Base-by-base conservation (phyloP, 2,329 filamentous ascomycete species). In the Hypoxylon sp. region DNA sequence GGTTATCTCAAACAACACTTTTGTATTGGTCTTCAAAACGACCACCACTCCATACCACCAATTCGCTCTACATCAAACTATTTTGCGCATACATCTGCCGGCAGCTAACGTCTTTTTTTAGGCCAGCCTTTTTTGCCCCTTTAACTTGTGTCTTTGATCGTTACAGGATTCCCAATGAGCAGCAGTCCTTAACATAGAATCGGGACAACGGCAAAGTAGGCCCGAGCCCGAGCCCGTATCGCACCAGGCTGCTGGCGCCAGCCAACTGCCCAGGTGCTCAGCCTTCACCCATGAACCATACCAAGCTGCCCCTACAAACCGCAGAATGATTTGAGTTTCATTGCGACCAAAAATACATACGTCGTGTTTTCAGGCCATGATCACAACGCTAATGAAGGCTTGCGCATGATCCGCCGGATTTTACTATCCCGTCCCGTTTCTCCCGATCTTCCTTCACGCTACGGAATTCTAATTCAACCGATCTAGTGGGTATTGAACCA, bases 211-310 rank as follows among this genome's bases (percentile, higher is more conserved):
- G 42, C 10, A 20, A 20, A 63, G 55, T 64, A 71, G 64, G 58
- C 25, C 63, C 69, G 63, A 69, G 62, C 60, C 53, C 42, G 31
- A 69, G 62, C 60, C 53, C 42, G 31, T 49, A 42, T 48, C 44
- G 50, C 50, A 48, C 46, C 42, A 44, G 22, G 40, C 14, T 54
- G 69, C 53, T 72, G 69, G 69, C 69, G 69, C 66, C 66, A 70
- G 66, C 69, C 35, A 48, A n/a, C 33, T 40, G n/a, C 17, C 40
- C 40, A 20, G 40, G 17, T 35, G 58, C 58, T 66, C 48, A 66
- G 66, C 63, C 59, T 61, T 56, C 5, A 33, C 11, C 22, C 17
- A 44, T 25, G 14, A 44, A 61, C 49, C 17, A 46, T 60, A 48
- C 44, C 50, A 13, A 31, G 22, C 33, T 54, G 30, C 46, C 27